Evolutionary conservation across 441 rosid species (phyloP), one percentile per base, ranked within the genome.

Genomic region (Geranium incanum): DNA sequence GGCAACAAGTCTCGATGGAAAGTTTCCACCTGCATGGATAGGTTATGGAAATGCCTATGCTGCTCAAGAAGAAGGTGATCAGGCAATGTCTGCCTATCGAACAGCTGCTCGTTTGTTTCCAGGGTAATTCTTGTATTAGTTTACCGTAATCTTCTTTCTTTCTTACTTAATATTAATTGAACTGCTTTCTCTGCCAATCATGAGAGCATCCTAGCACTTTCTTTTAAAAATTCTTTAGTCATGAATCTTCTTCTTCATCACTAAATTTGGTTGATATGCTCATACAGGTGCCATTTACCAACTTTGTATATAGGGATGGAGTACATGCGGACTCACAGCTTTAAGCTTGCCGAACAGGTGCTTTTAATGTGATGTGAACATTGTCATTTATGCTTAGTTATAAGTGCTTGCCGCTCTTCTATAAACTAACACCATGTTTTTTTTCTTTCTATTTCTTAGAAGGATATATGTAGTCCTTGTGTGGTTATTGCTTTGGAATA

Each of bases 281-380:
- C 82, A 86, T 87, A 81, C 89, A 92, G 98, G 93, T 95, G 98
- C 81, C 98, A 95, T 82, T 88, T 92, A 72, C 95, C 99, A 81
- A 91, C 97, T 78, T 70, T 92, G 80, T 95, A 88, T 88, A 95
- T 92, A 72, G 97, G 97, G 82, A 95, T 92, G 99, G 99, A 95
- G 83, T 92, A 95, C 86, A 90, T 88, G 95, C 86, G 96, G 84
- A 95, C 93, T 39, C 98, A 89, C 80, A 95, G 97, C 85, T 90
- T 85, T 79, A 95, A 92, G 87, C 97, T 89, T 79, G 97, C 99
- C 8, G 97, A 88, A 81, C 97, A 92, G 97, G 99, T 95, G 76
- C 80, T 75, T 69, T 77, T 55, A 9, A 23, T 23, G 33, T 23
- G 33, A 50, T 12, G 57, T 50, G n/a, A 13, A 50, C 57, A 50